Percentiles rank a stretch among this genome's conserved stretches.
These are phyloP conservation scores for Syzygium aromaticum DNA, from an alignment of 345 rosid species.

Conservation along the genomic window DNA sequence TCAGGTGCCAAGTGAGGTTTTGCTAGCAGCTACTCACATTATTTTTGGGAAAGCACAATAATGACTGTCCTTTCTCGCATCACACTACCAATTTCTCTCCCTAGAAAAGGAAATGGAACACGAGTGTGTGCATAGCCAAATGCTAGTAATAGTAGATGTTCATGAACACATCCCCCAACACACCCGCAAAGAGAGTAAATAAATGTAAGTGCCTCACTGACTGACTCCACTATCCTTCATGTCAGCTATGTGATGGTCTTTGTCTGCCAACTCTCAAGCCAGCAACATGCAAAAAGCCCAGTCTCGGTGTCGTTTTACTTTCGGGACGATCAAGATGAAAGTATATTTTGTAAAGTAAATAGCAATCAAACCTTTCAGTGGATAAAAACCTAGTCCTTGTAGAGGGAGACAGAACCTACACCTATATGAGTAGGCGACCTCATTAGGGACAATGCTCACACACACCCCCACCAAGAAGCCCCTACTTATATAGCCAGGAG, in stretches of 20 bases:
- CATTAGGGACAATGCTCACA: neutral
- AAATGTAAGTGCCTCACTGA: neutral
- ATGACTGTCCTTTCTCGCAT: too few species aligned
- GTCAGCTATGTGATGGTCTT: neutral
- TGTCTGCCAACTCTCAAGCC: neutral
- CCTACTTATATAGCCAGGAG: neutral
- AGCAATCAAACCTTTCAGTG: neutral
- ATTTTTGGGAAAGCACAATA: too few species aligned
- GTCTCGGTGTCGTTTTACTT: neutral
- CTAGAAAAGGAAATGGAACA: neutral
- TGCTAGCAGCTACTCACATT: neutral
- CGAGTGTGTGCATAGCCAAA: neutral
- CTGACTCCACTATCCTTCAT: neutral
- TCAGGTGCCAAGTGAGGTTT: neutral
- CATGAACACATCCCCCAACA: neutral
- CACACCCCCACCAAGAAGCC: neutral
- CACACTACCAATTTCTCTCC: neutral
- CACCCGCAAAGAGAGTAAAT: neutral
- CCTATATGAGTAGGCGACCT: neutral
- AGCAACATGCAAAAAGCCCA: neutral
- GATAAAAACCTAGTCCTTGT: neutral
- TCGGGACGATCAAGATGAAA: neutral
- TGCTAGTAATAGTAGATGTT: neutral
- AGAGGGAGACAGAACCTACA: neutral
- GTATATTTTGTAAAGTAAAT: neutral